Evolutionary conservation across 73 alveolate species (phyloP).

Genomic region (Tetrahymena borealis): DNA sequence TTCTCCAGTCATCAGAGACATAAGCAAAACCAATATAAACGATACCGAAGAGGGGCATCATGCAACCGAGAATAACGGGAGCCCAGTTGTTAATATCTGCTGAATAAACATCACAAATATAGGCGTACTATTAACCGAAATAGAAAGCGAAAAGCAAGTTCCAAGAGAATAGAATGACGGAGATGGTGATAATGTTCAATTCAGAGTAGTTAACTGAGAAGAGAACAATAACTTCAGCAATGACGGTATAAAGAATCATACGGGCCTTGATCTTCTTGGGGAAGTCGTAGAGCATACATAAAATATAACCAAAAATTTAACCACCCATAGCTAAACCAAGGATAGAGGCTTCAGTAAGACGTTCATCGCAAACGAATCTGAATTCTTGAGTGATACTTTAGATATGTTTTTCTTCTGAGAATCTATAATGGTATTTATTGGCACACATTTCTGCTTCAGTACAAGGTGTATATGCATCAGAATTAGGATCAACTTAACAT

Average conservation of each 20-base stretch:
- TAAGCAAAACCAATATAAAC: neutral
- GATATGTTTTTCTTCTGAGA: neutral
- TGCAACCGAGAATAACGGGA: neutral
- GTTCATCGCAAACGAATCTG: neutral
- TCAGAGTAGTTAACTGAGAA: neutral
- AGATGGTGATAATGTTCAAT: neutral
- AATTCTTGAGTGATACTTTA: neutral
- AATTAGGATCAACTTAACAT: neutral
- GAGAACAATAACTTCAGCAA: neutral
- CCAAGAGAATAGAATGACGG: neutral
- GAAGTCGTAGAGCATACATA: neutral
- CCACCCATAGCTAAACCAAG: conserved; percentile 1
- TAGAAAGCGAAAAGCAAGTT: neutral
- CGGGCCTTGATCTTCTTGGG: conserved; percentile 1
- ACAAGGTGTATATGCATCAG: neutral
- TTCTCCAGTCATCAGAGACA: neutral
- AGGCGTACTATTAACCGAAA: neutral
- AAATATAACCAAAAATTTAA: neutral
- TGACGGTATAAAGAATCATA: neutral
- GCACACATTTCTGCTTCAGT: neutral
- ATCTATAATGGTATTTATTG: neutral
- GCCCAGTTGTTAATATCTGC: conserved; percentile 2
- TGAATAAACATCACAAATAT: neutral
- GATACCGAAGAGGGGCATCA: conserved; percentile 1
- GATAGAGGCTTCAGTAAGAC: neutral